Base-by-base conservation (phyloP, 352 stramenopile genomes). In the Peronospora destructor region DNA sequence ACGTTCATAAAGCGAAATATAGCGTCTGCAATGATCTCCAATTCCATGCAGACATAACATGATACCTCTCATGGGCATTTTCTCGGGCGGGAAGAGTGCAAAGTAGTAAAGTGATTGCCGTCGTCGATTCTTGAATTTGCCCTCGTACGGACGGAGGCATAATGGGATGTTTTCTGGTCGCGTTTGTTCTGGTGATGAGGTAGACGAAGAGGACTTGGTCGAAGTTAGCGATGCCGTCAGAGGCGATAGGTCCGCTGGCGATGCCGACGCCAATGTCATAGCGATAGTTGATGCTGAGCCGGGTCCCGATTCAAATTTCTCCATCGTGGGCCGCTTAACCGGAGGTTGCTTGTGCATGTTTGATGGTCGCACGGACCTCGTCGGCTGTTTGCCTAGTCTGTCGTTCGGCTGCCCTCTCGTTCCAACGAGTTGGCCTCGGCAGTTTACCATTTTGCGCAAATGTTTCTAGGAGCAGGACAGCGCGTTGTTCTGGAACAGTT, bases 21-120 rank as follows among this genome's bases (percentile, higher is more conserved):
- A 71, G 14, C 73, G 65, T 17, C 69, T 61, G 21, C 59, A 66
- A 54, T 84, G 73, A 49, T 81, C 70, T 34, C 68, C 68, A 37
- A 79, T 66, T 14, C 73, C 73, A 45, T 84, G 70, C 26, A 84
- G 54, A 52, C 70, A 72, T 19, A 84, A 48, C 23, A 81, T 61
- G 30, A 84, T 52, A 28, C 70, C 73, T 7, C 71, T 47, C 45
- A 81, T 48, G 2, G 57, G 39, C 14, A 63, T 59, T 12, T 35
- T 1, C 45, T 59, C 37, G 10, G 68, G 52, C 1, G 73, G 70
- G 48, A 79, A 79, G 25, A 82, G 59, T 12, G 58, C 40, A 30
- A 64, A 66, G 49, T 82, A 79, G 40, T 68, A 77, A 34, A 82
- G 64, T 36, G 59, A 58, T 41, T 77, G 69, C 0, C 49, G 38